Percentiles rank a stretch among this genome's conserved stretches.
Evolutionary conservation across 139 green algal species (phyloP).

Genomic region (Micractinium conductrix): DNA sequence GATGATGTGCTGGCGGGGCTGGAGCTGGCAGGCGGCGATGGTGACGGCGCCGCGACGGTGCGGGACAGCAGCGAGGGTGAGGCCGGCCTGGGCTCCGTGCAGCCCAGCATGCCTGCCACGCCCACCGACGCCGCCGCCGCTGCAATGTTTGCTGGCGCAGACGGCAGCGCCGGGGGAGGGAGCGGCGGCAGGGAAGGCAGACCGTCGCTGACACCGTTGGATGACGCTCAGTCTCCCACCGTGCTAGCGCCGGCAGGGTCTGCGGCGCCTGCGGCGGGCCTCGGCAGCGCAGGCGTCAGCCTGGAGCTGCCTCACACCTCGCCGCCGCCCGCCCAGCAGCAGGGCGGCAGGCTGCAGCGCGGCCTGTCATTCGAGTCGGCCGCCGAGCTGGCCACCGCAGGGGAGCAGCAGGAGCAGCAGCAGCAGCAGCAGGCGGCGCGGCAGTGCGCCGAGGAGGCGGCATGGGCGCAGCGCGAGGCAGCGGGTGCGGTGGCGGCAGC

Average conservation of each 20-base stretch:
- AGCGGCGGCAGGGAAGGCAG: background rate
- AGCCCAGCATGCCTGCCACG: slow-evolving; percentile 12
- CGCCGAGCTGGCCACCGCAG: background rate
- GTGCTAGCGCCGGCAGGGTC: background rate
- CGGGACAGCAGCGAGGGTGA: background rate
- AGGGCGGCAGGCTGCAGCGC: background rate
- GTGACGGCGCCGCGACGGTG: background rate
- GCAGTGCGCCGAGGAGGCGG: background rate
- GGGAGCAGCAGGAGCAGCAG: background rate
- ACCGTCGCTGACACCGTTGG: background rate
- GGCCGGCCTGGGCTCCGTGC: background rate
- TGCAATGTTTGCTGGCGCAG: too few species aligned
- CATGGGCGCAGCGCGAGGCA: slow-evolving; percentile 10
- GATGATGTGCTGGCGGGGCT: background rate
- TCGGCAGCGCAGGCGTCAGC: background rate
- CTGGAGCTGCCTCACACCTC: too few species aligned
- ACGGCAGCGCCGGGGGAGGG: background rate
- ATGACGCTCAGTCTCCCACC: background rate
- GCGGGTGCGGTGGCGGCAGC: background rate
- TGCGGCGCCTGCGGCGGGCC: background rate
- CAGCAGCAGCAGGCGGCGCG: background rate
- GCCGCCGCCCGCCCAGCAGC: background rate
- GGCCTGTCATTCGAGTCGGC: background rate
- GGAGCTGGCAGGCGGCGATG: background rate
- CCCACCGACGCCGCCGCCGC: background rate